Conservation (phyloP, 2,329 filamentous ascomycete genomes). For the Cercospora brassicicola region DNA sequence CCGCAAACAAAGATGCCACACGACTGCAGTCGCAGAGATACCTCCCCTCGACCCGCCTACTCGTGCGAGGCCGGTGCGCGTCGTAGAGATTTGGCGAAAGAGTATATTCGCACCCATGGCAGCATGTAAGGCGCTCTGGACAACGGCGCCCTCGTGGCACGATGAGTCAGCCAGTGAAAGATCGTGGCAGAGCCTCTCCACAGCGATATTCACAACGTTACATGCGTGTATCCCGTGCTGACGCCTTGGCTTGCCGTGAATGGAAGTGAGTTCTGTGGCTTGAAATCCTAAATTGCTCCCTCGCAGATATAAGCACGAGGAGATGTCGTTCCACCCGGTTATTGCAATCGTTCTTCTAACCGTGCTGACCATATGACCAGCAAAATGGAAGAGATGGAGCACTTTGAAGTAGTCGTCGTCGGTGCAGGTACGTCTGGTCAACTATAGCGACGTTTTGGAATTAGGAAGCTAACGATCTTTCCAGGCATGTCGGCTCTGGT, state of each 20-base stretch:
- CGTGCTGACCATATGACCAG: neutral
- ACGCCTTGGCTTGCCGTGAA: neutral
- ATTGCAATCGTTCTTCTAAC: neutral
- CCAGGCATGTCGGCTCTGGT: constrained; percentile 16
- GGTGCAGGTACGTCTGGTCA: constrained; percentile 14
- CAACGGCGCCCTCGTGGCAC: neutral
- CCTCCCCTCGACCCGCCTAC: neutral
- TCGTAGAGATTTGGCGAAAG: neutral
- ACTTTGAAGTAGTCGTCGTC: constrained; percentile 18
- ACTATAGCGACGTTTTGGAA: neutral
- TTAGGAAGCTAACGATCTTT: neutral
- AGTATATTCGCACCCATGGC: neutral
- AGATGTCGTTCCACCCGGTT: neutral
- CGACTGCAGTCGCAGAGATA: neutral
- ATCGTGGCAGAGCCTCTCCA: neutral
- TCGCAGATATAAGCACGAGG: neutral
- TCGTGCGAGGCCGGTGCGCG: neutral
- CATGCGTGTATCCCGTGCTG: neutral
- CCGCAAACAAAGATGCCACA: neutral
- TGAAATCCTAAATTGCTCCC: neutral
- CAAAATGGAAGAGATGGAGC: constrained; percentile 10
- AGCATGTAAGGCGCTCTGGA: neutral
- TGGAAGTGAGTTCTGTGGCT: neutral
- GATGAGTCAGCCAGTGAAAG: neutral
- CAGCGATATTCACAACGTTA: neutral